phyloP scores from a whole-genome alignment of 129 eudicot genomes.

The Daucus carota region DNA sequence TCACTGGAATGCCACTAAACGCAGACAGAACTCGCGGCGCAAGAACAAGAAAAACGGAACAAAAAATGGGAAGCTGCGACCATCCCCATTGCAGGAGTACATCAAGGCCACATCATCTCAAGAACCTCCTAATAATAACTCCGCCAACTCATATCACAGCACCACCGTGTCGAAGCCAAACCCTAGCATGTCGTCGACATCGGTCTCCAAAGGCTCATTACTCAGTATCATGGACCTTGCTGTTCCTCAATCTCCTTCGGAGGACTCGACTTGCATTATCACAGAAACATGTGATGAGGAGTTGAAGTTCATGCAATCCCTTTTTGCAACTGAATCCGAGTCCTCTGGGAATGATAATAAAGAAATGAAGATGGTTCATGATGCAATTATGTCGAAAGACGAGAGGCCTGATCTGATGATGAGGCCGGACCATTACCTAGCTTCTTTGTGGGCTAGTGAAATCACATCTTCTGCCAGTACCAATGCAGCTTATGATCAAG shows the following conservation, averaged over 20 bases:
- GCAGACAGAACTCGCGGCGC: conserved; percentile 52
- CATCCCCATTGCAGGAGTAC: conserved; percentile 45
- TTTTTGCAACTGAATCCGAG: conserved; percentile 22
- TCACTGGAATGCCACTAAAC: conserved; percentile 77
- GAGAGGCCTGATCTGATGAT: neutral
- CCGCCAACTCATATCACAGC: conserved; percentile 1
- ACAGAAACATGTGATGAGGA: conserved; percentile 42
- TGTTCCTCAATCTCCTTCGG: conserved; percentile 20
- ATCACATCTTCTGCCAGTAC: conserved; percentile 3
- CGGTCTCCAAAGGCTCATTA: conserved; percentile 14
- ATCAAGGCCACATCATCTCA: conserved; percentile 21
- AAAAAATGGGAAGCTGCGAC: conserved; percentile 13
- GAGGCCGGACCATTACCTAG: conserved; percentile 32
- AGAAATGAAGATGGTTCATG: neutral
- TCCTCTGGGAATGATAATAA: conserved; percentile 4
- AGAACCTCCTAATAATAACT: neutral
- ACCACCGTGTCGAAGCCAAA: conserved; percentile 13
- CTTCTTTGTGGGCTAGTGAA: conserved; percentile 22
- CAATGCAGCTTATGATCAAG: conserved; percentile 7
- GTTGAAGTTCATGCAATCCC: conserved; percentile 41
- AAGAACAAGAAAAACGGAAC: conserved; percentile 26
- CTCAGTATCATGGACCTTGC: conserved; percentile 9
- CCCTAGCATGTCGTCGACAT: conserved; percentile 9
- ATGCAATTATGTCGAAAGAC: conserved; percentile 12
- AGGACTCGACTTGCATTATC: conserved; percentile 32